Evolutionary conservation across 1,139 yeast species (phyloP), one percentile per base, ranked within the genome.

Genomic region (Candida dubliniensis): DNA sequence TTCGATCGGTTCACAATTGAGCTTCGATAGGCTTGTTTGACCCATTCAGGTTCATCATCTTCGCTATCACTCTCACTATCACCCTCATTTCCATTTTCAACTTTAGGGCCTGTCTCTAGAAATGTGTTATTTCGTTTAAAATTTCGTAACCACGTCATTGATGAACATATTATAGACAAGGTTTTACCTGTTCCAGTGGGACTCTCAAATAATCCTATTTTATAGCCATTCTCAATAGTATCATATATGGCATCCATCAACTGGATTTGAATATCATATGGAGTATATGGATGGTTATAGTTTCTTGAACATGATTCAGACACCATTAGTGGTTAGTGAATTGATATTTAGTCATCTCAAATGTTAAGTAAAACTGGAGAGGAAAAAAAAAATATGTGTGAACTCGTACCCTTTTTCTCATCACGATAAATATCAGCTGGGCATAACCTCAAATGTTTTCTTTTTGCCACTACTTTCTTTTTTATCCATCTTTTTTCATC

Each of bases 141-240:
- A 34, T 81, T 77, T 41, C 97, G 67, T 10, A 91, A 68, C 96
- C 96, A 91, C 0, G 95, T 80, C 81, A 91, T 76, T 0, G 95
- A 71, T 0, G 96, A 81, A 58, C 98, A 93, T 1, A 91, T 87
- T 36, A 91, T 67, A 1, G 96, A 88, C 8, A 91, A 67, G 0
- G 97, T 90, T 63, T 91, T 91, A 4, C 98, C 98, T 1, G 95
- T 87, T 2, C 98, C 99, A 0, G 99, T 91, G 0, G 99, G 98
- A 50, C 95, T 85, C 61, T 91, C 98, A 57, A 91, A 86, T 7
- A 91, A 70, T 0, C 96, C 96, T 1, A 91, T 70, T 58, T 85
- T 87, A 59, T 74, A 81, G 26, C 72, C 71, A 12, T 69, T 65
- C 9, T 76, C 73, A 11, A 91, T 71, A 2, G 89, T 76, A 24